These are phyloP conservation scores for Cutaneotrichosporon cavernicola DNA, from an alignment of 1,284 basidiomycete genomes.

Conservation along the genomic window DNA sequence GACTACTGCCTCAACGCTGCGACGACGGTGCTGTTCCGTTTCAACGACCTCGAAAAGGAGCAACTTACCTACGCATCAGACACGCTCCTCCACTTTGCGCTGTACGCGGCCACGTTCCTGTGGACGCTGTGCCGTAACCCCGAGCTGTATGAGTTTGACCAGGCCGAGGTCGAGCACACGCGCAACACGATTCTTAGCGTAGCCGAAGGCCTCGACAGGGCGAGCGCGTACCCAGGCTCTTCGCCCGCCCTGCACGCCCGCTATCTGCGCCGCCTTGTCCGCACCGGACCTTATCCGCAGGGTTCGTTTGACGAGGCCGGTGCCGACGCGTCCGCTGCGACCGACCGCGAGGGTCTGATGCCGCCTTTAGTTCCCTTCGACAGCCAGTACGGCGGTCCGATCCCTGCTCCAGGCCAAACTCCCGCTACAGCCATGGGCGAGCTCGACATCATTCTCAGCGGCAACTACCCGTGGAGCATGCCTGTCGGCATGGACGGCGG, in stretches of 20 bases:
- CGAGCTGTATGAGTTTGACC: slow-evolving; percentile 37
- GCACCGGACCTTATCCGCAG: slow-evolving; percentile 3
- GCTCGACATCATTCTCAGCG: slow-evolving; percentile 32
- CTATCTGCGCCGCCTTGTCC: slow-evolving; percentile 36
- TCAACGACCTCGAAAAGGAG: slow-evolving; percentile 33
- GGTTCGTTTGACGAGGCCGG: not conserved
- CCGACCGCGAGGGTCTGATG: slow-evolving; percentile 12
- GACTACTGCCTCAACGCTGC: slow-evolving; percentile 41
- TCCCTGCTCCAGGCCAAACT: not conserved
- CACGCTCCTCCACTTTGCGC: slow-evolving; percentile 43
- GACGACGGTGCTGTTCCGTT: slow-evolving; percentile 34
- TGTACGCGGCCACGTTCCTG: slow-evolving; percentile 43
- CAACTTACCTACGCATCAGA: slow-evolving; percentile 42
- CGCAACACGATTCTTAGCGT: slow-evolving; percentile 38
- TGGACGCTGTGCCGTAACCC: slow-evolving; percentile 33
- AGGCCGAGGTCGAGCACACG: slow-evolving; percentile 38
- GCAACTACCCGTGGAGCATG: slow-evolving; percentile 33
- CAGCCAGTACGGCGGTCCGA: slow-evolving; percentile 2
- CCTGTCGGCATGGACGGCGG: slow-evolving; percentile 25
- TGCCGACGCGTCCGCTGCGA: not conserved
- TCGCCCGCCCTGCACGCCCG: slow-evolving; percentile 39
- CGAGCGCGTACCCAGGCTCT: slow-evolving; percentile 35
- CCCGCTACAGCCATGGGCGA: slow-evolving; percentile 20
- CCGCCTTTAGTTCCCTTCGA: slow-evolving; percentile 1
- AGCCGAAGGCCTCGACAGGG: slow-evolving; percentile 32